Evolutionary conservation across 176 grass and related monocot genomes (phyloP), one percentile per base, ranked within the genome.

Genomic region (Melocanna baccifera): DNA sequence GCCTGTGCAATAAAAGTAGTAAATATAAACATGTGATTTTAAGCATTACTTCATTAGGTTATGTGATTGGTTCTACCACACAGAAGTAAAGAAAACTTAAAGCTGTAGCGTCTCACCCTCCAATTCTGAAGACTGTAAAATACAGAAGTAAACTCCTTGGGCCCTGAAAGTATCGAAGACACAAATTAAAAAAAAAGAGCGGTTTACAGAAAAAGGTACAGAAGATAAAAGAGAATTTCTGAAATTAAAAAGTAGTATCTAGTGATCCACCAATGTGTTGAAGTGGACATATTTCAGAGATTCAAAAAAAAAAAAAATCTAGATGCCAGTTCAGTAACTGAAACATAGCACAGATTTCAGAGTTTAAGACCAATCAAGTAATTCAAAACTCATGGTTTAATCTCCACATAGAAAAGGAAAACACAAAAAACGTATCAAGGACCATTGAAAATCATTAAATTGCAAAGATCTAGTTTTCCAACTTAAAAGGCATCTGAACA

Each of bases 51-150:
- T 83, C 62, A 62, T 69, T 62, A 37, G 22, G 4, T 37, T 53
- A 75, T 46, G 6, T 36, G 1, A 29, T 19, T 58, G 25, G 19
- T 18, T 87, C 2, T 18, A 42, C 39, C 32, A 34, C 12, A 20
- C 16, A 74, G 4, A 53, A 23, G 46, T 29, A 61, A 87, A 75
- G 36, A 16, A 45, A 59, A 80, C 9, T 26, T 45, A 34, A 79
- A 73, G 37, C 12, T 73, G 63, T 46, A 61, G 62, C 62, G 63
- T 75, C 88, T 75, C 81, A 98, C 96, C 84, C 96, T 95, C 96
- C 96, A 98, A 67, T 81, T 95, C 84, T 98, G 96, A 88, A 98
- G 96, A 86, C 96, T 95, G 86, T 92, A 93, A 75, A 98, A 98
- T 71, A 98, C 91, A 62, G 87, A 83, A 52, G 69, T 90, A 64